Evolutionary conservation across 2,329 filamentous ascomycete genomes (phyloP).

Genomic region (Onygenales sp.): DNA sequence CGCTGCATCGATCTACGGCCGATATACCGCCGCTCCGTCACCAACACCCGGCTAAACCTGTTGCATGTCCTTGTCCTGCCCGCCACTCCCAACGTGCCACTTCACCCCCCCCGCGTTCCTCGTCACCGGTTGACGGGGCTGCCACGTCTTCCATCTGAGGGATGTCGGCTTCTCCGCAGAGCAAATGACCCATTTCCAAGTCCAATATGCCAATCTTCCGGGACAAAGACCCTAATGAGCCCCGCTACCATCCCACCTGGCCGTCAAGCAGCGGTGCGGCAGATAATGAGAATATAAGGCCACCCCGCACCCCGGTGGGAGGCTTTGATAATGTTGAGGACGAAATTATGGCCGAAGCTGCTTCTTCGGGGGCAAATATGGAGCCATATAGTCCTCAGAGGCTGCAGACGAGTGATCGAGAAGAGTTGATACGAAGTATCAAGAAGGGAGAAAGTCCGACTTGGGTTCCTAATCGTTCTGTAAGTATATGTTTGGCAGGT

Average conservation of each 20-base stretch:
- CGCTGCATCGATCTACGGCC: background rate
- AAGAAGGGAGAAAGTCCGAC: slow-evolving; percentile 69
- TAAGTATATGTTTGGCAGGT: slow-evolving; percentile 20
- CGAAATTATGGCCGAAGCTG: slow-evolving; percentile 9
- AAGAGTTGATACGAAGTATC: slow-evolving; percentile 72
- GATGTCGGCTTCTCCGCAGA: slow-evolving; percentile 1
- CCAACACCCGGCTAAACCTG: background rate
- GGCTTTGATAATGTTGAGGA: slow-evolving; percentile 6
- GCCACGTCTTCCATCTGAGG: slow-evolving; percentile 10
- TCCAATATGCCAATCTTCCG: slow-evolving; percentile 21
- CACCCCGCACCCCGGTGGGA: slow-evolving; percentile 12
- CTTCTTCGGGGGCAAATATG: slow-evolving; percentile 10
- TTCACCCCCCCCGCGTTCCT: slow-evolving; percentile 3
- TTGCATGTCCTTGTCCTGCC: background rate
- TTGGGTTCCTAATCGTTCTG: slow-evolving; percentile 60
- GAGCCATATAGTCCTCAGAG: slow-evolving; percentile 12
- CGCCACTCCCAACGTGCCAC: slow-evolving; percentile 13
- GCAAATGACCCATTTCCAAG: slow-evolving; percentile 4
- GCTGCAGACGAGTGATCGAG: slow-evolving; percentile 45
- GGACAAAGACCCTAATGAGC: slow-evolving; percentile 21
- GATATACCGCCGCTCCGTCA: background rate
- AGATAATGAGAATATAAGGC: slow-evolving; percentile 7
- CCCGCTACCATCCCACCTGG: slow-evolving; percentile 17
- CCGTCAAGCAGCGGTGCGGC: background rate
- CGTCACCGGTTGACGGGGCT: slow-evolving; percentile 6